phyloP scores from a whole-genome alignment of 1,284 basidiomycete species.

The Cryptococcus jaspeensis region DNA sequence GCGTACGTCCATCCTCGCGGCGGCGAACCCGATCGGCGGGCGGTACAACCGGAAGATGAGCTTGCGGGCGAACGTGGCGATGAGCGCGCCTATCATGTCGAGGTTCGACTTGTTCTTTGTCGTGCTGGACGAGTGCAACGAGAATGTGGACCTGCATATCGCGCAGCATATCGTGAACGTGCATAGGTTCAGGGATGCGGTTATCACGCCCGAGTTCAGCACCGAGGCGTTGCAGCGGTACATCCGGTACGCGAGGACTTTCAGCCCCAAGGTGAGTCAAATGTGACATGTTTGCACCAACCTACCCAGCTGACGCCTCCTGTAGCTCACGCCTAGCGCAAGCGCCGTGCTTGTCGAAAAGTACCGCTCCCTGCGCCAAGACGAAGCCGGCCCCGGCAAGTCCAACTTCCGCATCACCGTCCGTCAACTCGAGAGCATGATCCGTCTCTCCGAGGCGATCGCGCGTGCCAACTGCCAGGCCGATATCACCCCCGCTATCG shows the following conservation, averaged over 20 bases:
- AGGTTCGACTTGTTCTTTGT: constrained; percentile 99
- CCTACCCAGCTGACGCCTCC: constrained; percentile 3
- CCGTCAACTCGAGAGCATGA: constrained; percentile 94
- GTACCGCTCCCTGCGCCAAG: constrained; percentile 87
- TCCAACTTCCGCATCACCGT: constrained; percentile 97
- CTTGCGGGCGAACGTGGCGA: constrained; percentile 91
- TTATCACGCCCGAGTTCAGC: constrained; percentile 93
- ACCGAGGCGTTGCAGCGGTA: constrained; percentile 96
- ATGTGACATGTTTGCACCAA: not conserved
- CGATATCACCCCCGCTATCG: constrained; percentile 90
- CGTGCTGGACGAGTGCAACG: constrained; percentile 96
- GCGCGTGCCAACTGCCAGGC: constrained; percentile 92
- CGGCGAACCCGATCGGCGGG: constrained; percentile 95
- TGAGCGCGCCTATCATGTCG: constrained; percentile 99
- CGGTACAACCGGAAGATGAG: constrained; percentile 95
- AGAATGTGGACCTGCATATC: constrained; percentile 86
- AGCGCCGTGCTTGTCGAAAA: constrained; percentile 93
- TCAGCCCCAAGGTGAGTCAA: constrained; percentile 82
- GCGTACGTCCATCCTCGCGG: constrained; percentile 94
- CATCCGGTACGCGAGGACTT: constrained; percentile 94
- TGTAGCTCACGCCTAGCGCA: constrained; percentile 84
- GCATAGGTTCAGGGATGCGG: constrained; percentile 91
- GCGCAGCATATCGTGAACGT: constrained; percentile 98
- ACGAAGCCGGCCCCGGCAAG: constrained; percentile 83
- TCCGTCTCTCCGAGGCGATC: constrained; percentile 93